These are phyloP conservation scores for Arabidopsis arenosa DNA, from an alignment of 345 rosid genomes.

Conservation along the genomic window DNA sequence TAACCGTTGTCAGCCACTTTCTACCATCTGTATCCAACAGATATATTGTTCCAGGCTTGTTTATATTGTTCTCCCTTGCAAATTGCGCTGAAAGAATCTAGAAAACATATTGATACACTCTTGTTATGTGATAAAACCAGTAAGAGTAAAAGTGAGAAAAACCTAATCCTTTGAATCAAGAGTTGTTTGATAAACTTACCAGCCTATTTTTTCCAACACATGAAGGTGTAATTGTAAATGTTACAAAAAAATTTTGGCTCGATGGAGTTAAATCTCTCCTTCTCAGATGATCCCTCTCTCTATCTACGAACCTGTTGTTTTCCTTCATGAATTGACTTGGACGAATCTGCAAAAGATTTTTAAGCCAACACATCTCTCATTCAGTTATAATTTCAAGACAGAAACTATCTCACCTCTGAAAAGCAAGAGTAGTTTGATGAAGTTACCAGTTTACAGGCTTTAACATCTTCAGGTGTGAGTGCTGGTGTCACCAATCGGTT, in stretches of 20 bases:
- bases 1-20: neutral
- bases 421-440: neutral
- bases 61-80: neutral
- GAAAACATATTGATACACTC: neutral
- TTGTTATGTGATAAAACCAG: neutral
- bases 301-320: neutral
- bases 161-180: neutral
- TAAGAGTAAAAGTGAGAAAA: neutral
- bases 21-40: neutral
- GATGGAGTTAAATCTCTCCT: slow-evolving; percentile 11
- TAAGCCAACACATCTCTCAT: neutral
- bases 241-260: neutral
- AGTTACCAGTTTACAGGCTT: slow-evolving; percentile 7
- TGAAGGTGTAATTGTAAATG: neutral
- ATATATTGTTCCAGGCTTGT: slow-evolving; percentile 2
- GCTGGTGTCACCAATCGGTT: slow-evolving; percentile 3
- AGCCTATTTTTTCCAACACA: neutral
- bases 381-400: neutral
- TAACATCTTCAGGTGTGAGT: slow-evolving; percentile 19
- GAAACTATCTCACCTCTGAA: neutral
- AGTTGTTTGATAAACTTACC: neutral
- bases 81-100: neutral
- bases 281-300: neutral
- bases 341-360: slow-evolving; percentile 8
- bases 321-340: slow-evolving; percentile 20